phyloP scores from a whole-genome alignment of 768 basidiomycete species.

The Naganishia antarctica region DNA sequence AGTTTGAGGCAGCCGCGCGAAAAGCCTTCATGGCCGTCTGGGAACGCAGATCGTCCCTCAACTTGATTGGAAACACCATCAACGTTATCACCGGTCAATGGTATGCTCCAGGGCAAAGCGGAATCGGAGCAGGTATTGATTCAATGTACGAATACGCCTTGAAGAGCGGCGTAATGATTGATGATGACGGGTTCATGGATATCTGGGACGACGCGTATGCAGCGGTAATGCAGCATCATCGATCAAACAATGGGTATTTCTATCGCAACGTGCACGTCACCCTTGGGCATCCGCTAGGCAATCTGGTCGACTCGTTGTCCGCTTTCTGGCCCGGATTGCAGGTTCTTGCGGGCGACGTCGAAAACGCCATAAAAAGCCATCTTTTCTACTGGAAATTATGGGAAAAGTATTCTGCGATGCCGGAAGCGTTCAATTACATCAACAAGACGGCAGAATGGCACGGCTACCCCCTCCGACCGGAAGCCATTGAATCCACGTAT shows the following conservation, averaged over 20 bases:
- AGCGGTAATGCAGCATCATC: conserved; percentile 76
- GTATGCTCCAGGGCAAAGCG: conserved; percentile 68
- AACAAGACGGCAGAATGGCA: conserved; percentile 49
- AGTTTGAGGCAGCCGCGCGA: conserved; percentile 82
- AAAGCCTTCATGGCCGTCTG: conserved; percentile 89
- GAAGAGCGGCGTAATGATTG: conserved; percentile 50
- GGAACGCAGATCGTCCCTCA: conserved; percentile 80
- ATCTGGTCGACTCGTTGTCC: conserved; percentile 75
- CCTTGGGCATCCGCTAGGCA: conserved; percentile 66
- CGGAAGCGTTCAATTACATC: conserved; percentile 85
- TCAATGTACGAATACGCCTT: conserved; percentile 72
- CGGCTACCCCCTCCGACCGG: conserved; percentile 52
- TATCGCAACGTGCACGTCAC: conserved; percentile 79
- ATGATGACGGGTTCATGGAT: conserved; percentile 72
- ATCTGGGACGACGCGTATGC: conserved; percentile 80
- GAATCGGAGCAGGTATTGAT: conserved; percentile 91
- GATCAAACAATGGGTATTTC: conserved; percentile 72
- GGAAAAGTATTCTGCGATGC: conserved; percentile 77
- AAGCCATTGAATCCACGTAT: conserved; percentile 95
- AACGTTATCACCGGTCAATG: conserved; percentile 74
- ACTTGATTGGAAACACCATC: conserved; percentile 81
- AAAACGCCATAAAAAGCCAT: conserved; percentile 88
- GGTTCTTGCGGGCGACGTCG: conserved; percentile 59
- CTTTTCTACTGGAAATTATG: conserved; percentile 89
- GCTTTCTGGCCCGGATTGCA: conserved; percentile 98